phyloP scores from a whole-genome alignment of 495 filamentous ascomycete species.

The Aspergillus sclerotiicarbonarius region DNA sequence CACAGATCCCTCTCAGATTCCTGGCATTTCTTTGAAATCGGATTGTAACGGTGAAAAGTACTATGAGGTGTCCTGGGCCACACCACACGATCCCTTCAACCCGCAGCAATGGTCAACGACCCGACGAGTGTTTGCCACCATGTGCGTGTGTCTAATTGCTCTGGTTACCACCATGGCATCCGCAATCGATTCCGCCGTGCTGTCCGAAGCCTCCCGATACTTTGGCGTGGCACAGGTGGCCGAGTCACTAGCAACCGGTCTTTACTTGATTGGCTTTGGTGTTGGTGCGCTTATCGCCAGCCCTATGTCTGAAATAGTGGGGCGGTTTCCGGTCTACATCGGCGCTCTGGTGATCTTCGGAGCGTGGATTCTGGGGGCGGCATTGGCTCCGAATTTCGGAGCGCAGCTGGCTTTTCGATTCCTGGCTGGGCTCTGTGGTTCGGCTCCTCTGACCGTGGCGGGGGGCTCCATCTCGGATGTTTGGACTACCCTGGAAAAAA shows the following conservation, averaged over 20 bases:
- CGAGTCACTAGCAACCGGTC: conserved; percentile 1
- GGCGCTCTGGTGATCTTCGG: background rate
- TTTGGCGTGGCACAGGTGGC: conserved; percentile 5
- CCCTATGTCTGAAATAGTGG: background rate
- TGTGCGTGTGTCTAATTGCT: conserved; percentile 6
- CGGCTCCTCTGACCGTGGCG: background rate
- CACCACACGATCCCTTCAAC: background rate
- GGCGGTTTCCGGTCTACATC: background rate
- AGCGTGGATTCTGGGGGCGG: background rate
- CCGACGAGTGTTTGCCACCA: background rate
- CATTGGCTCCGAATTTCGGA: background rate
- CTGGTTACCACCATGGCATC: conserved; percentile 8
- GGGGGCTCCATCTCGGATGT: background rate
- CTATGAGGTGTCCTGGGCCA: conserved; percentile 4
- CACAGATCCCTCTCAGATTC: conserved; percentile 1
- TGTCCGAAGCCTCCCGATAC: background rate
- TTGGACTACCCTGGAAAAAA: background rate
- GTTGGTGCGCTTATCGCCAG: background rate
- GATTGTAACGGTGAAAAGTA: conserved; percentile 3
- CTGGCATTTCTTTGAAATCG: background rate
- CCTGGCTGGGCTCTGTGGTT: background rate
- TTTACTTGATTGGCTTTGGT: conserved; percentile 1
- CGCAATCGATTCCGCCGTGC: conserved; percentile 4
- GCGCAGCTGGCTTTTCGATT: background rate
- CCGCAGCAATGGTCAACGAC: conserved; percentile 4